Evolutionary conservation across 371 early-diverging fungal genomes (phyloP), one percentile per base, ranked within the genome.

Genomic region (Apophysomyces trapeziformis): DNA sequence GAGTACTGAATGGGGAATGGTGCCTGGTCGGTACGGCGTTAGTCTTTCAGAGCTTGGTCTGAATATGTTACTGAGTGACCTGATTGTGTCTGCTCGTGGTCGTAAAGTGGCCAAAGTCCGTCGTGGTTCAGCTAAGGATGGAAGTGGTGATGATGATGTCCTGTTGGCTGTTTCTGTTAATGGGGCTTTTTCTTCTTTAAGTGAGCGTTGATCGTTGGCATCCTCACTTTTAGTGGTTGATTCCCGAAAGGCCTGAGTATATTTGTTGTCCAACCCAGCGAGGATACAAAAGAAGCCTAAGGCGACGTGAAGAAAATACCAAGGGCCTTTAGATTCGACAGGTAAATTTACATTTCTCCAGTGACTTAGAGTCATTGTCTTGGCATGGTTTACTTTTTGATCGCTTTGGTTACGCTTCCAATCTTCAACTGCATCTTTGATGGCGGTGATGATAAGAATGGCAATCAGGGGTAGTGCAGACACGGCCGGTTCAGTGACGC

Each of bases 371-470:
- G 85, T 74, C 18, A 75, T 46, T 7, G 85, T 86, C 39, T 73
- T 78, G 0, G 88, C 74, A 18, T 76, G 77, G 65, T 88, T 97
- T 57, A 93, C 90, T 45, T 77, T 80, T 43, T 85, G 73, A 74
- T 96, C 96, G 46, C 92, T 88, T 63, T 89, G 83, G 67, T 96
- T 94, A 37, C 99, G 90, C 58, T 92, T 93, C 79, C 88, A 88
- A 72, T 99, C 99, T 65, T 98, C 98, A 59, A 95, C 77, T 6
- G 86, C 99, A 64, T 98, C 99, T 73, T 99, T 99, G 63, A 93
- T 84, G 60, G 92, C 95, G 12, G 97, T 95, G 41, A 94, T 82
- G 38, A 84, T 69, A 7, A 97, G 76, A 68, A 98, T 94, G 50
- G 92, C 76, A 38, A 89, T 73, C 64, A 99, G 82, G 5, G 99